phyloP scores from a whole-genome alignment of 495 filamentous ascomycete genomes.

The Talaromyces trachyspermus region DNA sequence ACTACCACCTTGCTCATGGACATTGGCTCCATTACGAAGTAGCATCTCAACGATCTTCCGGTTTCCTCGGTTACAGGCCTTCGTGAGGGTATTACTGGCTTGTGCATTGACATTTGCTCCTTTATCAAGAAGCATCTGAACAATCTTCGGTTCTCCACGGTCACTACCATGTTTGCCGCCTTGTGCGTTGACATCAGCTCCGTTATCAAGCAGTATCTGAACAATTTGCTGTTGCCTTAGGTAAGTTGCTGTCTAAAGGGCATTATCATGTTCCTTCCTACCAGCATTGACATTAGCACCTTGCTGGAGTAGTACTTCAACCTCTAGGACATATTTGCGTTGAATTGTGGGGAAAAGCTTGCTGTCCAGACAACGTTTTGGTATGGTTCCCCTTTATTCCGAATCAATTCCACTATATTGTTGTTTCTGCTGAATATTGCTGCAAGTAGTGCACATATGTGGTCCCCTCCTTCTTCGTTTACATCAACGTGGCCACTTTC shows the following conservation, averaged over 20 bases:
- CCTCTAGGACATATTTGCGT: neutral
- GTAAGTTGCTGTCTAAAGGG: slow-evolving; percentile 15
- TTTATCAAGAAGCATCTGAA: slow-evolving; percentile 6
- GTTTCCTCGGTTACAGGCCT: slow-evolving; percentile 9
- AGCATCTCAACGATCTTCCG: slow-evolving; percentile 15
- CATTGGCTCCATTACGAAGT: slow-evolving; percentile 16
- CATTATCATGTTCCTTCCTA: slow-evolving; percentile 7
- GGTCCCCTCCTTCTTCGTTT: neutral
- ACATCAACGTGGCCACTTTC: neutral
- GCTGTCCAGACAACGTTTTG: neutral
- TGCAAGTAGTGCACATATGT: neutral
- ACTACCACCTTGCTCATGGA: slow-evolving; percentile 19
- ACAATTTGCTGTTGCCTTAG: slow-evolving; percentile 9
- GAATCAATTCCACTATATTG: neutral
- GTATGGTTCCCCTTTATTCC: neutral
- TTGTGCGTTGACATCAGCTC: slow-evolving; percentile 9
- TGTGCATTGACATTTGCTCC: slow-evolving; percentile 14
- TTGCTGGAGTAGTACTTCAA: neutral
- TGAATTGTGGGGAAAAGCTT: neutral
- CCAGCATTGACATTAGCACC: neutral
- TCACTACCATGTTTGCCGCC: neutral
- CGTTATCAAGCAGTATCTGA: slow-evolving; percentile 17
- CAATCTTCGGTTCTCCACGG: neutral
- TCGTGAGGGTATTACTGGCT: slow-evolving; percentile 15
- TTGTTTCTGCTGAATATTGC: neutral